A percentile compares a stretch with the other conserved stretches of the same genome.
Evolutionary conservation across 345 rosid genomes (phyloP).

Genomic region (Gossypium australe): DNA sequence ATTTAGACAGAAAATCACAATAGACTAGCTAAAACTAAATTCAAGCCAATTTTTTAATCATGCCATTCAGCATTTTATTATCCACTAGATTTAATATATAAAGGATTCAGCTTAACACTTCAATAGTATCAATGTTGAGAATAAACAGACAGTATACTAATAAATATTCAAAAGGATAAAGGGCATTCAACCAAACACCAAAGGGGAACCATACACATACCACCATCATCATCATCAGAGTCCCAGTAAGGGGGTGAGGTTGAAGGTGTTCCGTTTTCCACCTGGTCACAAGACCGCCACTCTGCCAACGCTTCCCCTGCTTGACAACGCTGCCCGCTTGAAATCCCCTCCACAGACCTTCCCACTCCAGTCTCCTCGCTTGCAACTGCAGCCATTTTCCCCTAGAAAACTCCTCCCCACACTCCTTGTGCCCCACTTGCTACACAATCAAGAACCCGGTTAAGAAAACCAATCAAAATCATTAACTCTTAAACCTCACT

Average conservation of each 20-base stretch:
- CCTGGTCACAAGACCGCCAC: constrained; percentile 94
- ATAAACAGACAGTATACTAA: not conserved
- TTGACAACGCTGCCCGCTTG: constrained; percentile 51
- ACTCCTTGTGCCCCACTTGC: constrained; percentile 29
- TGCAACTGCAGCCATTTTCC: constrained; percentile 60
- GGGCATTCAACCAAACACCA: not conserved
- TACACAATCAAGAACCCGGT: constrained; percentile 14
- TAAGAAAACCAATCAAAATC: not conserved
- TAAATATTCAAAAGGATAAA: not conserved
- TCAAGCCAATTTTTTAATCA: not conserved
- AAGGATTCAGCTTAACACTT: not conserved
- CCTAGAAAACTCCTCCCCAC: constrained; percentile 31
- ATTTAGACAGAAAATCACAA: not conserved
- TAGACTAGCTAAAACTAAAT: not conserved
- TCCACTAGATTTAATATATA: not conserved
- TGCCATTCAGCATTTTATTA: not conserved
- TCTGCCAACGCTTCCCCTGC: constrained; percentile 78
- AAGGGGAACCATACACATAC: constrained; percentile 26
- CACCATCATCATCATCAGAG: constrained; percentile 75
- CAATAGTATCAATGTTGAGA: not conserved
- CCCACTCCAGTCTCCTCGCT: constrained; percentile 69
- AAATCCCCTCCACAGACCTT: constrained; percentile 59
- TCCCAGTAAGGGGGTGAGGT: constrained; percentile 93
- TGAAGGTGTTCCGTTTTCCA: constrained; percentile 81
- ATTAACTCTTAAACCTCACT: constrained; percentile 13